Evolutionary conservation across 2,329 filamentous ascomycete species (phyloP).

Genomic region (Tolypocladium endophyticum): DNA sequence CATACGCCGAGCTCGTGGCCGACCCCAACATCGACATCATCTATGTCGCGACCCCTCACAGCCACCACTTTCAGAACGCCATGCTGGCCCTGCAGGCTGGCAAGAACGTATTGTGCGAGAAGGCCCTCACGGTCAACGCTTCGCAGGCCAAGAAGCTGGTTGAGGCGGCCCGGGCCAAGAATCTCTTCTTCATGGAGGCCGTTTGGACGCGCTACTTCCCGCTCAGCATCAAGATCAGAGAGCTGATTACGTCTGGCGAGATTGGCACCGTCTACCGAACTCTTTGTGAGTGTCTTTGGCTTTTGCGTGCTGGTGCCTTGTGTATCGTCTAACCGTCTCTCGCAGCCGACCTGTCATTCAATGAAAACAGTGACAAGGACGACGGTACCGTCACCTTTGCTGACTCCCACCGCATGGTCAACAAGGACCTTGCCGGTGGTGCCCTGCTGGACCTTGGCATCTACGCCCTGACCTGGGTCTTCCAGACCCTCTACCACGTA

Average conservation of each 20-base stretch:
- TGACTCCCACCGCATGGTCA: conserved; percentile 66
- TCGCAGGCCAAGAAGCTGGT: conserved; percentile 63
- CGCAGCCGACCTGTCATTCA: conserved; percentile 50
- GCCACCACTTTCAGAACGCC: conserved; percentile 85
- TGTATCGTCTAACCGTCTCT: conserved; percentile 3
- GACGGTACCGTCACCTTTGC: conserved; percentile 41
- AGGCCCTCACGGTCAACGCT: conserved; percentile 78
- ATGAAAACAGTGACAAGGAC: conserved; percentile 41
- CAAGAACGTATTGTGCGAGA: conserved; percentile 86
- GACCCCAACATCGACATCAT: conserved; percentile 74
- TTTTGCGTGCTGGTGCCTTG: not conserved
- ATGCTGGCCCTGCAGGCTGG: conserved; percentile 75
- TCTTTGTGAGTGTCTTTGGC: conserved; percentile 27
- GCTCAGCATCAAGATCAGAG: conserved; percentile 62
- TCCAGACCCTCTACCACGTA: conserved; percentile 78
- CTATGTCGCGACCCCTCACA: conserved; percentile 85
- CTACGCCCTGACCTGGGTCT: conserved; percentile 84
- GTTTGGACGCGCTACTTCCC: conserved; percentile 90
- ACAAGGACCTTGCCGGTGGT: conserved; percentile 72
- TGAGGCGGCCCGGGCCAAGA: conserved; percentile 61
- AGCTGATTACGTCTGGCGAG: conserved; percentile 45
- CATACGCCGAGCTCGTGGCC: conserved; percentile 70
- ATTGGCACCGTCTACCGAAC: conserved; percentile 54
- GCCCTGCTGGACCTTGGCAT: conserved; percentile 77
- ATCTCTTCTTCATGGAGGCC: conserved; percentile 72